Percentiles rank a stretch among this genome's conserved stretches.
These are phyloP conservation scores for Oryza glumipatula DNA, from an alignment of 176 grass and related monocot species.

Conservation along the genomic window DNA sequence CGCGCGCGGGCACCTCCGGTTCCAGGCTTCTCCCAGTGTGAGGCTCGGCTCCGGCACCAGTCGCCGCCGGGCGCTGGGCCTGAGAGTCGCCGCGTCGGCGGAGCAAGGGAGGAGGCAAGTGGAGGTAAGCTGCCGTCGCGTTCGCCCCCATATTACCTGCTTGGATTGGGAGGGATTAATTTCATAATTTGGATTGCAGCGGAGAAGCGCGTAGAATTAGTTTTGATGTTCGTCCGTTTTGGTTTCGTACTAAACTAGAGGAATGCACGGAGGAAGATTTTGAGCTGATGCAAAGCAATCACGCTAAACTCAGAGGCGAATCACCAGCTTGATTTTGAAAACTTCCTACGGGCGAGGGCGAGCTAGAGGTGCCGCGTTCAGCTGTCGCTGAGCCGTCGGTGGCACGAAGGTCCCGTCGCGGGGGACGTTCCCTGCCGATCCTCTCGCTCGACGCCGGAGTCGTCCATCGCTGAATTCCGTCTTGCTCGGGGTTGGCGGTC, in stretches of 20 bases:
- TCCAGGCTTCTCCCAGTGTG: slow-evolving; percentile 26
- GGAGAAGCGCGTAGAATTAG: not conserved
- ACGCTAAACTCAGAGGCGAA: not conserved
- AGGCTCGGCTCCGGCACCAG: slow-evolving; percentile 26
- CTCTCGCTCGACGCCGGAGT: not conserved
- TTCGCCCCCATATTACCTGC: not conserved
- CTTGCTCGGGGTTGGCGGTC: not conserved
- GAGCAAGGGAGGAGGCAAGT: slow-evolving; percentile 65
- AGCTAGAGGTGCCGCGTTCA: not conserved
- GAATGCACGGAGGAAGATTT: not conserved
- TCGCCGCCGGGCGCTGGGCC: slow-evolving; percentile 17
- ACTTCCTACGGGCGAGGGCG: not conserved
- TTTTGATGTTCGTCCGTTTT: not conserved
- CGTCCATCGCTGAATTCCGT: not conserved
- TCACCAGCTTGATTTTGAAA: not conserved
- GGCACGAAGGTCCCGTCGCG: not conserved
- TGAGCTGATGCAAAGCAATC: not conserved
- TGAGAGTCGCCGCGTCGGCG: slow-evolving; percentile 55
- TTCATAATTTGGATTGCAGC: not conserved
- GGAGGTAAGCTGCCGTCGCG: slow-evolving; percentile 57
- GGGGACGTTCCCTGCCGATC: not conserved
- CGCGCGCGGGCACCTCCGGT: slow-evolving; percentile 35
- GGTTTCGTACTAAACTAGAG: not conserved
- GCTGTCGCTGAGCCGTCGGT: not conserved
- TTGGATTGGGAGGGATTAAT: not conserved